Conservation (phyloP, 2,329 filamentous ascomycete species). For the Monosporascus sp. region DNA sequence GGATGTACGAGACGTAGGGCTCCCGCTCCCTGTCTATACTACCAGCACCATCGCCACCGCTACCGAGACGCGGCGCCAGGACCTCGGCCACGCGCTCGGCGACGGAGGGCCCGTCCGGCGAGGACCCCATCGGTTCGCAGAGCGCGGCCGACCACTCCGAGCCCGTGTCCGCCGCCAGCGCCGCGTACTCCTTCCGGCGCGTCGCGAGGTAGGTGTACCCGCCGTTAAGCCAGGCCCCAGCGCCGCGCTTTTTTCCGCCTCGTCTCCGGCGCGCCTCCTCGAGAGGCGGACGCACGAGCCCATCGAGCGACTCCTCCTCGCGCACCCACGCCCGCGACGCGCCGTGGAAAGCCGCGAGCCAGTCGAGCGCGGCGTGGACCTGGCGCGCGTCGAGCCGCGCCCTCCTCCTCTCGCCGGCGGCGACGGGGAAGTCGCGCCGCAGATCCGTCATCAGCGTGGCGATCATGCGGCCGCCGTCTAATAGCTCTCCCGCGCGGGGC, state of each 20-base stretch:
- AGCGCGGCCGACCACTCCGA: constrained; percentile 52
- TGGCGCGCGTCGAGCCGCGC: constrained; percentile 37
- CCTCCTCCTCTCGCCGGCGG: constrained; percentile 47
- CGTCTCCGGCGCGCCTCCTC: constrained; percentile 40
- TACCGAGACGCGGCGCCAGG: constrained; percentile 39
- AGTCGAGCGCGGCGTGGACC: constrained; percentile 50
- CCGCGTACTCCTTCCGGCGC: constrained; percentile 49
- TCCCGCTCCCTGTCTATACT: neutral
- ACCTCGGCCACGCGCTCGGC: constrained; percentile 50
- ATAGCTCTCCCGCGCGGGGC: constrained; percentile 22
- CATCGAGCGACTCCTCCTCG: constrained; percentile 15
- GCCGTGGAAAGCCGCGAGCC: constrained; percentile 58
- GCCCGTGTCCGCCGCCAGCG: constrained; percentile 37
- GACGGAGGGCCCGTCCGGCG: constrained; percentile 28
- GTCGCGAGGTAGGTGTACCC: constrained; percentile 67
- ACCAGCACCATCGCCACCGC: neutral
- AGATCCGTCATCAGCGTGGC: constrained; percentile 57
- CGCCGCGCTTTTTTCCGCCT: constrained; percentile 3
- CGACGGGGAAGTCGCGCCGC: constrained; percentile 45
- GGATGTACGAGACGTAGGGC: constrained; percentile 51
- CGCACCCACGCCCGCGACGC: constrained; percentile 40
- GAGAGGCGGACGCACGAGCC: constrained; percentile 48
- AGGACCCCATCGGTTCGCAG: constrained; percentile 28
- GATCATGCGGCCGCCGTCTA: constrained; percentile 29
- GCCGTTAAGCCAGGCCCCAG: constrained; percentile 56